Evolutionary conservation across 345 rosid species (phyloP), one percentile per base, ranked within the genome.

Genomic region (Fremontodendron californicum): DNA sequence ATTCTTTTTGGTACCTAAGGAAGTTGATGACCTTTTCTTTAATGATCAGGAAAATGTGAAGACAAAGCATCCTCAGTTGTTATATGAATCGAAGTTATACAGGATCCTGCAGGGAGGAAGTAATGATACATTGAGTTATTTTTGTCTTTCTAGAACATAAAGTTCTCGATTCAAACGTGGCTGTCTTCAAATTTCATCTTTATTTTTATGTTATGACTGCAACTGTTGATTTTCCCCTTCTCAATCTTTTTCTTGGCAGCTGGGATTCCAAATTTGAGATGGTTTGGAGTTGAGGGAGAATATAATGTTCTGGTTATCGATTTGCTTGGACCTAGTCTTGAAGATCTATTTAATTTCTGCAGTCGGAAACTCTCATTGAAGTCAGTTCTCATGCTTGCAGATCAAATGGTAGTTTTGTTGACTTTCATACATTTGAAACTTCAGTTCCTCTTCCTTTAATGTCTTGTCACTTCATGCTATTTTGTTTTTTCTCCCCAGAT

Each of bases 371-470:
- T 96, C 57, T 87, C 94, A 16, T 82, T 96, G 87, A 96, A 96
- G 94, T 87, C 99, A 0, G 97, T 96, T 78, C 94, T 96, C 64
- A 93, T 96, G 99, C 90, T 96, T 75, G 98, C 98, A 54, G 99
- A 96, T 87, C 99, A 96, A 81, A 96, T 96, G 99, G 99, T 93
- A 85, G 43, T 78, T 69, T 71, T 37, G 13, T 4, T 35, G 40
- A 49, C 69, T 81, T 65, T 37, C 73, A 43, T 57, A 25, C 46
- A 35, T 6, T 75, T 23, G 61, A 2, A 66, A 12, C 55, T n/a
- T 54, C 15, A 51, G 29, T 37, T 71, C 18, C 42, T 68, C 4
- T 77, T 54, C 19, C 54, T 2, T 40, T 39, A 52, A 52, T 51
- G 9, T 61, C 67, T 68, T 25, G 46, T 68, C 35, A 37, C 37